Evolutionary conservation across 1,139 yeast species (phyloP), one percentile per base, ranked within the genome.

Genomic region (Starmera stellimalicola): DNA sequence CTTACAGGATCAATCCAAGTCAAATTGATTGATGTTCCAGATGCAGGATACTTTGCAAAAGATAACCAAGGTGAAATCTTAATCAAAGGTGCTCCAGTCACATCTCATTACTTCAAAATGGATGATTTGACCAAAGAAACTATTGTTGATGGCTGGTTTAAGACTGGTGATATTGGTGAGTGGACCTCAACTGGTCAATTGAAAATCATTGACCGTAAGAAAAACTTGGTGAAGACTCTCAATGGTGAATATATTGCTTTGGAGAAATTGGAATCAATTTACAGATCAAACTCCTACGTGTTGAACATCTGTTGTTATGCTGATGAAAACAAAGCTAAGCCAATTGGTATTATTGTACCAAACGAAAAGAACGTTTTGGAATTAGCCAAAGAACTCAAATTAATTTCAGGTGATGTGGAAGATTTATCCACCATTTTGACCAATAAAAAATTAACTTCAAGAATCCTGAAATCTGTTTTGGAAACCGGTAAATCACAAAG

Each of bases 181-280:
- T 87, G 95, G 94, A 72, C 91, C 30, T 44, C 75, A 17, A 70
- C 68, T 44, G 98, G 98, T 47, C 77, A 76, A 39, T 65, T 93
- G 52, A 75, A 70, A 53, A 69, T 93, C 44, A 82, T 93, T 57
- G 99, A 93, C 63, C 83, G 99, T 60, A 83, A 77, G 68, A 93
- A 93, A 77, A 93, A 93, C 58, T 69, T 93, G 59, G 94, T 93
- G 50, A 93, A 93, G 71, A 93, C 98, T 16, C 68, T 75, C 53
- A 88, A 91, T 54, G 99, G 99, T 61, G 98, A 93, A 64, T 93
- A 93, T 61, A 84, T 93, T 60, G 98, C 98, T 12, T 70, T 93
- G 50, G 99, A 93, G 63, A 88, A 85, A 61, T 66, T 91, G 47
- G 97, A 88, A 61, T 68, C 85, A 20, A 54, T 70, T 28, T 93